Conservation (phyloP, 2,329 filamentous ascomycete species). For the Arthrinium puccinioides region DNA sequence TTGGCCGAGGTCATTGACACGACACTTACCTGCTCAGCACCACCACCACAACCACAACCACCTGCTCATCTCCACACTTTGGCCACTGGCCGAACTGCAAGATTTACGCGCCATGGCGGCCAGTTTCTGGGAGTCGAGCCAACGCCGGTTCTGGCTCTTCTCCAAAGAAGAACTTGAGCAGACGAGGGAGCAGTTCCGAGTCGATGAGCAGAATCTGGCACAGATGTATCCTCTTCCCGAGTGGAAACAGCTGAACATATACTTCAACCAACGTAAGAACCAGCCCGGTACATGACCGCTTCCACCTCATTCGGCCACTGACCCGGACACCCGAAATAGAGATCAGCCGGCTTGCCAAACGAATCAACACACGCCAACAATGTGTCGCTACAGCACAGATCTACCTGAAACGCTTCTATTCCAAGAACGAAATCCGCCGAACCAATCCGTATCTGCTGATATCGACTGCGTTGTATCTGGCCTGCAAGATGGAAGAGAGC, state of each 20-base stretch:
- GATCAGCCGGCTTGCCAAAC: slow-evolving; percentile 74
- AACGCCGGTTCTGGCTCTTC: slow-evolving; percentile 86
- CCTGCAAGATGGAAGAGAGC: slow-evolving; percentile 96
- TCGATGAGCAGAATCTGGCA: slow-evolving; percentile 66
- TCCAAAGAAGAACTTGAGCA: slow-evolving; percentile 71
- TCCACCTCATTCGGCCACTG: no score
- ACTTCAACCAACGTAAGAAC: slow-evolving; percentile 78
- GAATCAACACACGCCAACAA: slow-evolving; percentile 81
- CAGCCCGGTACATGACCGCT: no score
- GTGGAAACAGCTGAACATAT: slow-evolving; percentile 76
- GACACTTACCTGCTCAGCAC: no score
- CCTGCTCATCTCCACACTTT: background rate
- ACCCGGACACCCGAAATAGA: slow-evolving; percentile 40
- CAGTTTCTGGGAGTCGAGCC: slow-evolving; percentile 95
- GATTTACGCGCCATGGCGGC: slow-evolving; percentile 63
- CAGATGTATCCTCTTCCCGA: slow-evolving; percentile 79
- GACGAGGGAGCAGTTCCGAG: slow-evolving; percentile 69
- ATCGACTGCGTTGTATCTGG: slow-evolving; percentile 88
- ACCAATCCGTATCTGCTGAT: slow-evolving; percentile 92
- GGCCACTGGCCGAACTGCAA: no score
- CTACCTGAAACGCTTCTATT: slow-evolving; percentile 92
- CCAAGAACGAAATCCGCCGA: slow-evolving; percentile 79
- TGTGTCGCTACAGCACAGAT: slow-evolving; percentile 89
- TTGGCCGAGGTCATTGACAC: no score
- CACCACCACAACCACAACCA: background rate